Conservation (phyloP, 805 yeast genomes). For the Torulaspora gathmanii region DNA sequence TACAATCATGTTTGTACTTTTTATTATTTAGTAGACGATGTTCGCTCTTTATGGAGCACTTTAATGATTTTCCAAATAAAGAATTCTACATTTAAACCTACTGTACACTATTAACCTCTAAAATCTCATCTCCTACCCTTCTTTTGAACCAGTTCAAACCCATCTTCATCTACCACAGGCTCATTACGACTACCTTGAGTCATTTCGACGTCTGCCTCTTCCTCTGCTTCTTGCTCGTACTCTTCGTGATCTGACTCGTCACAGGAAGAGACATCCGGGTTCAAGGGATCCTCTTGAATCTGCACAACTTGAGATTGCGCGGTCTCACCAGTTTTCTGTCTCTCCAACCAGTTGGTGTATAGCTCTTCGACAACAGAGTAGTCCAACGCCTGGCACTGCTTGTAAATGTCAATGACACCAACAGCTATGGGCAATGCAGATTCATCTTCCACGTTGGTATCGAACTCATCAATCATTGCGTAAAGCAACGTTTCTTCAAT, state of each 20-base stretch:
- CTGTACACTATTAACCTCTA: slow-evolving; percentile 1
- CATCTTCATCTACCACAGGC: slow-evolving; percentile 88
- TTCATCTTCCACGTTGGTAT: slow-evolving; percentile 81
- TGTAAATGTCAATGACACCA: slow-evolving; percentile 59
- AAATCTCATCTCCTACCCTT: slow-evolving; percentile 47
- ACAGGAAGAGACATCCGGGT: slow-evolving; percentile 52
- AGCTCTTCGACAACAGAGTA: slow-evolving; percentile 54
- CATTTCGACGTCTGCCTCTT: slow-evolving; percentile 33
- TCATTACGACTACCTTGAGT: slow-evolving; percentile 33
- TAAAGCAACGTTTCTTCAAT: slow-evolving; percentile 81
- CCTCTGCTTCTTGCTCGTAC: slow-evolving; percentile 41
- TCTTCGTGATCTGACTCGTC: slow-evolving; percentile 43
- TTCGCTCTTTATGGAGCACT: neutral
- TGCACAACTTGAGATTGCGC: slow-evolving; percentile 25
- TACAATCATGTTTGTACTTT: neutral
- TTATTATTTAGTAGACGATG: slow-evolving; percentile 5
- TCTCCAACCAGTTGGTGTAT: slow-evolving; percentile 56
- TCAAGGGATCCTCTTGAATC: slow-evolving; percentile 56
- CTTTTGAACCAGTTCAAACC: slow-evolving; percentile 81
- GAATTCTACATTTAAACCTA: neutral
- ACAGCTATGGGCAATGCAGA: slow-evolving; percentile 73
- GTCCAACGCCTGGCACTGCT: slow-evolving; percentile 52
- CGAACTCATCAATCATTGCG: slow-evolving; percentile 95
- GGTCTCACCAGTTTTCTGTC: slow-evolving; percentile 39
- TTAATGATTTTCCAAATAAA: neutral